These are phyloP conservation scores for Punica granatum DNA, from an alignment of 345 rosid genomes.

Conservation along the genomic window DNA sequence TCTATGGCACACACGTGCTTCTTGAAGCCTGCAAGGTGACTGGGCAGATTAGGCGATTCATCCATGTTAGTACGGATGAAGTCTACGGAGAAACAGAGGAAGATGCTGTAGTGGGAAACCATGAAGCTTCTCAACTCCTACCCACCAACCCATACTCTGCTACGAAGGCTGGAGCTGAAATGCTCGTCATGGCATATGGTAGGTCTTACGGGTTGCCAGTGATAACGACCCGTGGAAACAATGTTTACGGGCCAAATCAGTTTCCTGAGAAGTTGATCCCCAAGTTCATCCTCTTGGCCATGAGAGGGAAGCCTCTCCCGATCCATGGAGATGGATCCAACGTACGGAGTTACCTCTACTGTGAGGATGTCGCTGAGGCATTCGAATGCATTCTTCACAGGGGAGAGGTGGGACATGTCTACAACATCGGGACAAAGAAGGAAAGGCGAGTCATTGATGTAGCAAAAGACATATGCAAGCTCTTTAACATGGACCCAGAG, in stretches of 20 bases:
- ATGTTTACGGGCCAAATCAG: slow-evolving; percentile 85
- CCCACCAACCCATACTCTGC: slow-evolving; percentile 93
- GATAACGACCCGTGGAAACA: slow-evolving; percentile 88
- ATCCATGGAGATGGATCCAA: slow-evolving; percentile 89
- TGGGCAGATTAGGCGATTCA: slow-evolving; percentile 80
- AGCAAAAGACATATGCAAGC: slow-evolving; percentile 66
- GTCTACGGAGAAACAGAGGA: slow-evolving; percentile 93
- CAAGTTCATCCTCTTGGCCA: slow-evolving; percentile 78
- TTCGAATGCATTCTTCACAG: slow-evolving; percentile 83
- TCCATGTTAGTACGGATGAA: slow-evolving; percentile 90
- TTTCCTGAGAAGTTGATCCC: slow-evolving; percentile 90
- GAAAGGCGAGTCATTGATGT: slow-evolving; percentile 90
- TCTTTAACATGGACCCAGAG: slow-evolving; percentile 57
- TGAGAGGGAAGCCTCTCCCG: slow-evolving; percentile 61
- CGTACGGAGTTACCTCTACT: slow-evolving; percentile 76
- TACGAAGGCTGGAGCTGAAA: slow-evolving; percentile 84
- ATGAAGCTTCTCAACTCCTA: slow-evolving; percentile 93
- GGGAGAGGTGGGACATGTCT: slow-evolving; percentile 88
- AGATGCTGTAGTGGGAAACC: slow-evolving; percentile 88
- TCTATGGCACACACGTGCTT: slow-evolving; percentile 84
- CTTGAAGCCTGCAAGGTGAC: slow-evolving; percentile 91
- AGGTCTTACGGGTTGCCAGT: slow-evolving; percentile 86
- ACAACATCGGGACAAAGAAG: slow-evolving; percentile 77
- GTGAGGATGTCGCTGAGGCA: slow-evolving; percentile 96
- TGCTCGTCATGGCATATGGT: slow-evolving; percentile 97